Evolutionary conservation across 1,284 basidiomycete species (phyloP).

Genomic region (Schizopora paradoxa): DNA sequence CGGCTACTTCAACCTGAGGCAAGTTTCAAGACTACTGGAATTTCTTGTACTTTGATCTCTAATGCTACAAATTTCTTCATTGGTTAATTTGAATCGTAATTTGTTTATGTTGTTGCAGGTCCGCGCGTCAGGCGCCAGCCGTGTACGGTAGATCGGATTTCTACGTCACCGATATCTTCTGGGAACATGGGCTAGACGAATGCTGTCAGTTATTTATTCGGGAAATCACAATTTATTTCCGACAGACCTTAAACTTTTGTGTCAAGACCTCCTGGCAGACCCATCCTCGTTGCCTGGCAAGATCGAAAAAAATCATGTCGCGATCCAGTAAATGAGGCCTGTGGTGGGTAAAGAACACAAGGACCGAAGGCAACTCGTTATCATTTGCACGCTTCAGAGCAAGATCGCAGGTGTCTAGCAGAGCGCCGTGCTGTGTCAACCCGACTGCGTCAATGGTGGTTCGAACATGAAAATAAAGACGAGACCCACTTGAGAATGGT

Average conservation of each 20-base stretch:
- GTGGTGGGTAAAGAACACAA: slow-evolving; percentile 94
- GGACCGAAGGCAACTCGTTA: slow-evolving; percentile 46
- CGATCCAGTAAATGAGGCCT: slow-evolving; percentile 79
- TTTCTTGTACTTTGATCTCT: too few relatives aligned
- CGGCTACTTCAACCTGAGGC: too few relatives aligned
- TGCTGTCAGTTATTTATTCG: background rate
- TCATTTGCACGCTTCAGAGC: slow-evolving; percentile 27
- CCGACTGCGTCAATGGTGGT: background rate
- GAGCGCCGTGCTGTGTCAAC: slow-evolving; percentile 64
- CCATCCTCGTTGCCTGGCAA: slow-evolving; percentile 71
- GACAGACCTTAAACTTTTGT: slow-evolving; percentile 55
- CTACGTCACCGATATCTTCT: slow-evolving; percentile 75
- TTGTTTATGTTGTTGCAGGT: too few relatives aligned
- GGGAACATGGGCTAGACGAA: slow-evolving; percentile 77
- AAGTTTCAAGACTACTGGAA: too few relatives aligned
- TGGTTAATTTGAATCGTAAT: too few relatives aligned
- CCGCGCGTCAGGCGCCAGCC: slow-evolving; percentile 67
- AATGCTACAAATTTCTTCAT: too few relatives aligned
- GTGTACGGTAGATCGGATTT: slow-evolving; percentile 68
- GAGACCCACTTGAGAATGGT: slow-evolving; percentile 65
- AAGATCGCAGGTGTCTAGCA: slow-evolving; percentile 72
- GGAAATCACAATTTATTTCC: background rate
- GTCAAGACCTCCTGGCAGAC: slow-evolving; percentile 67
- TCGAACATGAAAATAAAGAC: background rate
- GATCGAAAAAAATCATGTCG: slow-evolving; percentile 80